phyloP scores from a whole-genome alignment of 371 early-diverging fungal genomes.

The Rhizopus sp. region DNA sequence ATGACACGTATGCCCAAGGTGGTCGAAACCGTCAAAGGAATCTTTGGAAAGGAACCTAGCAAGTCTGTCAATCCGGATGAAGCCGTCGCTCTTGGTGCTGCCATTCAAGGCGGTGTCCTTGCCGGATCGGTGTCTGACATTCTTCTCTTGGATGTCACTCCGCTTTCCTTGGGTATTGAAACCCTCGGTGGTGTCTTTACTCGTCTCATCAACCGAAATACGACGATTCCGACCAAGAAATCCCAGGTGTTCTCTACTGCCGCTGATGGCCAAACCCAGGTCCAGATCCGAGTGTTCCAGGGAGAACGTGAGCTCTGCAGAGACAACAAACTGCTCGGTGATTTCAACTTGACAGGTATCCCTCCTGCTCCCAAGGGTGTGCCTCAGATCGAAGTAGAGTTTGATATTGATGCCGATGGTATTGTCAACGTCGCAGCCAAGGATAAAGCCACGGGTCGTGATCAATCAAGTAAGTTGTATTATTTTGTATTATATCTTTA shows the following conservation, averaged over 20 bases:
- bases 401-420: constrained; percentile 99
- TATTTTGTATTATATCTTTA: neutral
- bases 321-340: constrained; percentile 98
- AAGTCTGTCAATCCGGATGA: constrained; percentile 99
- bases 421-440: constrained; percentile 98
- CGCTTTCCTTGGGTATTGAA: constrained; percentile 98
- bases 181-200: constrained; percentile 98
- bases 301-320: constrained; percentile 97
- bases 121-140: constrained; percentile 95
- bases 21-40: constrained; percentile 85
- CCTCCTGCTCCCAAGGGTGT: constrained; percentile 93
- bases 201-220: constrained; percentile 97
- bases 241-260: constrained; percentile 99
- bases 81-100: constrained; percentile 99
- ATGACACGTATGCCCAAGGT: constrained; percentile 99
- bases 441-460: constrained; percentile 96
- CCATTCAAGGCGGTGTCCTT: constrained; percentile 98
- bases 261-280: constrained; percentile 98
- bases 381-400: constrained; percentile 95
- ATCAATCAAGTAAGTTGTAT: constrained; percentile 57
- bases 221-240: constrained; percentile 99
- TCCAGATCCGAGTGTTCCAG: constrained; percentile 98
- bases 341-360: constrained; percentile 85
- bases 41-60: constrained; percentile 92
- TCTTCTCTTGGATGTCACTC: constrained; percentile 97